Percentiles rank a stretch among this genome's conserved stretches.
Evolutionary conservation across 495 filamentous ascomycete genomes (phyloP).

Genomic region (Letharia columbiana): DNA sequence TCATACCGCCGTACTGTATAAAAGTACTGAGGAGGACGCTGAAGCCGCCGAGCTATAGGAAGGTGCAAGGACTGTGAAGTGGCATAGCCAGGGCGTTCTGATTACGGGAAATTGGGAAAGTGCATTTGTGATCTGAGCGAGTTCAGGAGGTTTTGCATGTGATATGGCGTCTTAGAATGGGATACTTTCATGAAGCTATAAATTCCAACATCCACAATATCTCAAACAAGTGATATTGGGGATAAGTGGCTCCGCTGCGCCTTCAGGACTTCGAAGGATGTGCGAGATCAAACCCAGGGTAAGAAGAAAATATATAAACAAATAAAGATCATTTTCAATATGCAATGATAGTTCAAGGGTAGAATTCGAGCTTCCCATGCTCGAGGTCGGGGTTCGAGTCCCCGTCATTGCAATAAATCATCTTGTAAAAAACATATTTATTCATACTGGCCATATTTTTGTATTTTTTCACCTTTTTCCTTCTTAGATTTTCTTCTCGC

Average conservation of each 20-base stretch:
- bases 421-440: too few relatives aligned
- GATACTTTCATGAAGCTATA: background rate
- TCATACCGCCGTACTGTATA: conserved; percentile 78
- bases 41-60: conserved; percentile 90
- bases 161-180: background rate
- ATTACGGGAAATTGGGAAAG: background rate
- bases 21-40: conserved; percentile 77
- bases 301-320: too few relatives aligned
- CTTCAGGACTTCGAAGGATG: too few relatives aligned
- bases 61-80: conserved; percentile 62
- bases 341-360: conserved; percentile 28
- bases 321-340: too few relatives aligned
- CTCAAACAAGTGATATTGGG: background rate
- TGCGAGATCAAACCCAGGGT: too few relatives aligned
- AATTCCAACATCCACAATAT: background rate
- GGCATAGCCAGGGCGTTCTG: conserved; percentile 12
- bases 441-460: too few relatives aligned
- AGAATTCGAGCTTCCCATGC: conserved; percentile 31
- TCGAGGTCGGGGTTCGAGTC: conserved; percentile 30
- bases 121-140: background rate
- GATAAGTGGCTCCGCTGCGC: background rate
- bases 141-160: background rate
- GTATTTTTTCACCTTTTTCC: background rate
- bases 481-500: too few relatives aligned
- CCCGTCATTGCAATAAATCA: conserved; percentile 17